A percentile compares a stretch with the other conserved stretches of the same genome.
These are phyloP conservation scores for Hypoxylon lenormandii DNA, from an alignment of 495 filamentous ascomycete species.

Conservation along the genomic window DNA sequence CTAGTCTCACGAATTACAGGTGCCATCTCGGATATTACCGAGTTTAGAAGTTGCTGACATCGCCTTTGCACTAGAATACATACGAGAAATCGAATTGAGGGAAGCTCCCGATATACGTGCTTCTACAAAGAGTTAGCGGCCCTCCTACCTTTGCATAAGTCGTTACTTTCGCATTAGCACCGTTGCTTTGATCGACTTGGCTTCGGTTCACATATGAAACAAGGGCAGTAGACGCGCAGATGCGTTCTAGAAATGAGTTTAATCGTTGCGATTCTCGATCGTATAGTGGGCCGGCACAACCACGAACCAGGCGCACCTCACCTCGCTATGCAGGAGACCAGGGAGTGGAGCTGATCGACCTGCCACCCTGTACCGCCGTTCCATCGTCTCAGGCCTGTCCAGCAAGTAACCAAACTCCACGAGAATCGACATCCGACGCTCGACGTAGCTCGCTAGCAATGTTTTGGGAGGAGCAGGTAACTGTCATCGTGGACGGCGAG, in stretches of 20 bases:
- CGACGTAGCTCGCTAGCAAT: conserved; percentile 9
- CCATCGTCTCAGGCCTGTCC: conserved; percentile 15
- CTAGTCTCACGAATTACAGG: conserved; percentile 10
- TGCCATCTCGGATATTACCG: conserved; percentile 20
- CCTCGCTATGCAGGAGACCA: conserved; percentile 36
- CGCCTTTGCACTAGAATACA: background rate
- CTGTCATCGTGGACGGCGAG: conserved; percentile 57
- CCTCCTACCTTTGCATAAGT: conserved; percentile 13
- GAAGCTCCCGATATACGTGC: background rate
- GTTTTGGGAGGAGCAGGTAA: conserved; percentile 62
- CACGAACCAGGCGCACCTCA: conserved; percentile 41
- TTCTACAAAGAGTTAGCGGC: conserved; percentile 3
- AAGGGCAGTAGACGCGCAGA: conserved; percentile 35
- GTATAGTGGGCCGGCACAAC: conserved; percentile 37
- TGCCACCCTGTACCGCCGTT: conserved; percentile 31
- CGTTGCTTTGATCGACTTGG: conserved; percentile 45
- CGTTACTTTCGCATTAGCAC: conserved; percentile 34
- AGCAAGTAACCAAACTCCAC: conserved; percentile 11
- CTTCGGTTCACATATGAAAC: conserved; percentile 44
- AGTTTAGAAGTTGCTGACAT: conserved; percentile 8
- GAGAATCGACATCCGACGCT: conserved; percentile 1
- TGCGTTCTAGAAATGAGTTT: conserved; percentile 45
- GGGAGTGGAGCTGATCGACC: conserved; percentile 41
- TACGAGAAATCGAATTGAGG: conserved; percentile 16
- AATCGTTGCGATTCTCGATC: conserved; percentile 38